Conservation (phyloP, 2,329 filamentous ascomycete genomes). For the Nannizziopsis arthrosporioides region DNA sequence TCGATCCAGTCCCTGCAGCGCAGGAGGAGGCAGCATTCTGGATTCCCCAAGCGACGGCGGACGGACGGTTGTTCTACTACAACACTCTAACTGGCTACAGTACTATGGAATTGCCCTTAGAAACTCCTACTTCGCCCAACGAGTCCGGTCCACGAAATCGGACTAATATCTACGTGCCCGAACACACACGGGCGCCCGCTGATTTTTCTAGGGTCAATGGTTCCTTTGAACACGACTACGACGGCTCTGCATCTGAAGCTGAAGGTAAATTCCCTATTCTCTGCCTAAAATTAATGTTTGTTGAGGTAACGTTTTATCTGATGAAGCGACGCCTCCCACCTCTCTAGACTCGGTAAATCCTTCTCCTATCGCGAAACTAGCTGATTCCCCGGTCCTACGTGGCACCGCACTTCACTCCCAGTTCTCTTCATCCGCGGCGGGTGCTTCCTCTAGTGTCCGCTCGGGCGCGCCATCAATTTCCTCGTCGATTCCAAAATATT, state of each 20-base stretch:
- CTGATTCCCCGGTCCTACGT: constrained; percentile 38
- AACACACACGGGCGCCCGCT: constrained; percentile 76
- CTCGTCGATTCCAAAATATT: constrained; percentile 58
- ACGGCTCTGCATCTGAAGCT: constrained; percentile 76
- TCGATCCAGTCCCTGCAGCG: constrained; percentile 53
- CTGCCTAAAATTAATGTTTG: constrained; percentile 56
- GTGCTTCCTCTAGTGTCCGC: constrained; percentile 27
- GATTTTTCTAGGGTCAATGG: constrained; percentile 80
- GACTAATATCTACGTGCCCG: constrained; percentile 76
- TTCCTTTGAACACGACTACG: constrained; percentile 82
- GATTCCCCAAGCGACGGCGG: constrained; percentile 93
- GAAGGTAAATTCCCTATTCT: constrained; percentile 65
- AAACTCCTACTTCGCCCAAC: constrained; percentile 67
- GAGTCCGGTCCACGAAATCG: constrained; percentile 82
- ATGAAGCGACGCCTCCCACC: constrained; percentile 69
- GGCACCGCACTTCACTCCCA: constrained; percentile 9
- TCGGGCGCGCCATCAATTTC: constrained; percentile 43
- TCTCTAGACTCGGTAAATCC: constrained; percentile 85
- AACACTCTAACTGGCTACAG: constrained; percentile 94
- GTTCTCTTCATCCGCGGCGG: constrained; percentile 15
- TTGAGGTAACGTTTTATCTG: constrained; percentile 52
- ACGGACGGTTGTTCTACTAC: constrained; percentile 92
- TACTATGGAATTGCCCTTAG: constrained; percentile 88
- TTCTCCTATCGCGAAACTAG: constrained; percentile 48
- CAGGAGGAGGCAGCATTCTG: constrained; percentile 90